phyloP scores from a whole-genome alignment of 2,329 filamentous ascomycete genomes.

The Botrytis byssoidea region DNA sequence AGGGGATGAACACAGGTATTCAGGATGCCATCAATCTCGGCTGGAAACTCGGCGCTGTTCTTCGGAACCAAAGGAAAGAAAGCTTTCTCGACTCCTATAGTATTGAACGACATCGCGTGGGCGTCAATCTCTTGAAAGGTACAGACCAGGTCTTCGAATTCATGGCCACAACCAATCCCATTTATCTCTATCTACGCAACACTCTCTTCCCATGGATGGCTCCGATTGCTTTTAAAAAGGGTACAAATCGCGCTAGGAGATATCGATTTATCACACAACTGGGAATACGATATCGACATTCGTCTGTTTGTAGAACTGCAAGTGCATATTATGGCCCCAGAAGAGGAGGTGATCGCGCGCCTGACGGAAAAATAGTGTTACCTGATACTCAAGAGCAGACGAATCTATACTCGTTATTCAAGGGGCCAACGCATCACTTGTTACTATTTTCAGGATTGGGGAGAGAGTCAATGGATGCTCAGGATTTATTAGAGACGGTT shows the following conservation, averaged over 20 bases:
- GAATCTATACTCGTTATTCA: conserved; percentile 35
- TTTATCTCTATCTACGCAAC: conserved; percentile 43
- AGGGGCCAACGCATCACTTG: conserved; percentile 36
- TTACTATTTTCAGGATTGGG: conserved; percentile 39
- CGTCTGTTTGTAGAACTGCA: conserved; percentile 41
- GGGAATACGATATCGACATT: conserved; percentile 45
- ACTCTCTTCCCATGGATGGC: conserved; percentile 43
- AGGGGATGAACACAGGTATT: conserved; percentile 43
- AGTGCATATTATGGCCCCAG: conserved; percentile 40
- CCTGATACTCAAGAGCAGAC: conserved; percentile 22
- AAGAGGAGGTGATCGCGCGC: conserved; percentile 48
- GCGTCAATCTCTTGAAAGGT: conserved; percentile 43
- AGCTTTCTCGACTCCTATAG: conserved; percentile 49
- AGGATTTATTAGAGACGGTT: conserved; percentile 24
- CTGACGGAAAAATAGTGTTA: conserved; percentile 40
- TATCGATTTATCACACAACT: conserved; percentile 46
- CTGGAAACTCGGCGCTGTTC: conserved; percentile 39
- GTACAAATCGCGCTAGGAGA: conserved; percentile 24
- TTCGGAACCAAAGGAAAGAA: conserved; percentile 39
- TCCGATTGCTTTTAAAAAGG: conserved; percentile 39
- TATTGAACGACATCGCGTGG: conserved; percentile 48
- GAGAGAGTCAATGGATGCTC: conserved; percentile 21
- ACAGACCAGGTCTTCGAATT: conserved; percentile 46
- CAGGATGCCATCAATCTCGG: conserved; percentile 41
- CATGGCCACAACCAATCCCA: conserved; percentile 41